Conservation (phyloP, 2,329 filamentous ascomycete species). For the Bipolaris victoriae region DNA sequence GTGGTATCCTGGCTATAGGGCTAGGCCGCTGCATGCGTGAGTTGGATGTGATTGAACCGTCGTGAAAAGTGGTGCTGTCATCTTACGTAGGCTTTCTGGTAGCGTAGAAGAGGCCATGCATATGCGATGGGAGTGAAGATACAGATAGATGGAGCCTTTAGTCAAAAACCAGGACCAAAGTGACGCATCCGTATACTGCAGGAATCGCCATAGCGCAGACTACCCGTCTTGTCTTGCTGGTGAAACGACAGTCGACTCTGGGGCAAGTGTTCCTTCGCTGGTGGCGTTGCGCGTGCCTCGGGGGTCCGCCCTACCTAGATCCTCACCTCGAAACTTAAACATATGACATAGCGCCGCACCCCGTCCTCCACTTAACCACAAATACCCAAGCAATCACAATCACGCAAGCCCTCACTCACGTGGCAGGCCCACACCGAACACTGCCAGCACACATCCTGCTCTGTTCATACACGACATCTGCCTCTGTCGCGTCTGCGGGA, state of each 20-base stretch:
- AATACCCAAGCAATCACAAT: constrained; percentile 2
- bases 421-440: constrained; percentile 28
- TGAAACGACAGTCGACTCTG: neutral
- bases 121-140: neutral
- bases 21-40: neutral
- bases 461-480: neutral
- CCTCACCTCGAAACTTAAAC: constrained; percentile 4
- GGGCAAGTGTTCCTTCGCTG: constrained; percentile 1
- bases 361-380: constrained; percentile 17
- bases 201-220: neutral
- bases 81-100: neutral
- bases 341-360: constrained; percentile 23
- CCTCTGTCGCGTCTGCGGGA: neutral
- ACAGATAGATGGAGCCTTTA: neutral
- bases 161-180: neutral
- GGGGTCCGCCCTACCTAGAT: constrained; percentile 15
- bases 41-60: neutral
- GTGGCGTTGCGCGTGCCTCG: constrained; percentile 15
- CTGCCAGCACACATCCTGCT: constrained; percentile 1
- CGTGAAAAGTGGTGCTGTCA: neutral
- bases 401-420: constrained; percentile 5
- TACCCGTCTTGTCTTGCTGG: neutral
- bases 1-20: neutral
- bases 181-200: neutral
- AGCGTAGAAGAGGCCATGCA: neutral